Evolutionary conservation across 2,329 filamentous ascomycete genomes (phyloP).

Genomic region (Xylaria digitata): DNA sequence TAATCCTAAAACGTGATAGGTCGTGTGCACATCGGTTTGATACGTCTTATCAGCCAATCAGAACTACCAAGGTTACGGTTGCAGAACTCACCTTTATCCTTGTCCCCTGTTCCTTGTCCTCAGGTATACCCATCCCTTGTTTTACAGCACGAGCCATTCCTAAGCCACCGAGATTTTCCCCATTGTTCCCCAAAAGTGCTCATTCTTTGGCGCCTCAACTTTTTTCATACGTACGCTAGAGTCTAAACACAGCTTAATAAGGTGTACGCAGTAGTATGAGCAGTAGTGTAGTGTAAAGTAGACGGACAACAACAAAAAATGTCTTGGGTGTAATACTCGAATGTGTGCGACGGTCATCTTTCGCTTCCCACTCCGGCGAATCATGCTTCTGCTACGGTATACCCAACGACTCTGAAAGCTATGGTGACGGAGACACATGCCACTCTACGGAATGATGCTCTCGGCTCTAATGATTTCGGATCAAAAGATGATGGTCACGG

Average conservation of each 20-base stretch:
- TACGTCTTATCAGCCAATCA: conserved; percentile 31
- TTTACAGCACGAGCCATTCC: conserved; percentile 31
- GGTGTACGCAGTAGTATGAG: not conserved
- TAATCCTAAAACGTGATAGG: conserved; percentile 28
- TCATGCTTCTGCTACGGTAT: conserved; percentile 34
- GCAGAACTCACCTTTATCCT: conserved; percentile 26
- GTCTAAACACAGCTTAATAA: conserved; percentile 4
- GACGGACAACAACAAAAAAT: not conserved
- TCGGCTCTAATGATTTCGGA: conserved; percentile 18
- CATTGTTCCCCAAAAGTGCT: conserved; percentile 5
- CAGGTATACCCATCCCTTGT: conserved; percentile 16
- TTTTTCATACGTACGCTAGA: not conserved
- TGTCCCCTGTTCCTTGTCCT: conserved; percentile 19
- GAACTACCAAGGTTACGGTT: conserved; percentile 1
- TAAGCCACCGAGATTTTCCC: conserved; percentile 23
- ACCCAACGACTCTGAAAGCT: conserved; percentile 14
- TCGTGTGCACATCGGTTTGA: conserved; percentile 23
- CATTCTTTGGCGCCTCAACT: conserved; percentile 26
- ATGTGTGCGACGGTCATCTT: conserved; percentile 29
- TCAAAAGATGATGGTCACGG: conserved; percentile 5
- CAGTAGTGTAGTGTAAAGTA: not conserved
- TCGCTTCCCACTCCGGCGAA: conserved; percentile 29
- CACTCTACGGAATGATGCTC: conserved; percentile 1
- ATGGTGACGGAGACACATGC: conserved; percentile 14
- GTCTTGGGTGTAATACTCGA: conserved; percentile 17